phyloP scores from a whole-genome alignment of 345 rosid genomes.

The Eucalyptus polybractea region DNA sequence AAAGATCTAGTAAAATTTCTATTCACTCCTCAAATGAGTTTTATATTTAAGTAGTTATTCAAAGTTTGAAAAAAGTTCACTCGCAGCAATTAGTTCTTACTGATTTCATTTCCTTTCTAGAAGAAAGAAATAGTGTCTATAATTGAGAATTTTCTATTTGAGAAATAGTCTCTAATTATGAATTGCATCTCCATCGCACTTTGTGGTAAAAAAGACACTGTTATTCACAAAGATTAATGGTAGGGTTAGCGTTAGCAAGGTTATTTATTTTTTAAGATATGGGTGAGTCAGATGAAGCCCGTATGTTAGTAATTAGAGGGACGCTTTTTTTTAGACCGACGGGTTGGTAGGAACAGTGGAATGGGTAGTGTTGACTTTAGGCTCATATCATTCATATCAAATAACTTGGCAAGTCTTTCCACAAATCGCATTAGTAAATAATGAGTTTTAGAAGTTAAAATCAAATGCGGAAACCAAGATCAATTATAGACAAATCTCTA shows the following conservation, averaged over 20 bases:
- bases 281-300: not conserved
- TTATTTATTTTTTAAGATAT: not conserved
- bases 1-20: not conserved
- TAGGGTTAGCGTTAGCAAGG: too few relatives aligned
- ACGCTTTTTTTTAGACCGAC: fast-evolving
- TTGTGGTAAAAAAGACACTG: not conserved
- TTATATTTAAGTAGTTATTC: not conserved
- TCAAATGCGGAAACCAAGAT: too few relatives aligned
- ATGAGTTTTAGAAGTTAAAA: too few relatives aligned
- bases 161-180: not conserved
- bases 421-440: not conserved
- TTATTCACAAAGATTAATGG: too few relatives aligned
- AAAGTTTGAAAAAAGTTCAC: not conserved
- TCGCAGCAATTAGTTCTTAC: too few relatives aligned
- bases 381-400: not conserved
- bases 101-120: too few relatives aligned
- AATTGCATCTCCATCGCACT: not conserved
- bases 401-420: not conserved
- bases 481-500: too few relatives aligned
- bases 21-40: not conserved
- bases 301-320: not conserved
- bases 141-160: not conserved
- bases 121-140: too few relatives aligned
- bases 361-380: not conserved
- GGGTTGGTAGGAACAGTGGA: too few relatives aligned